A percentile compares a stretch with the other conserved stretches of the same genome.
These are phyloP conservation scores for Yarrowia hollandica DNA, from an alignment of 805 yeast genomes.

Conservation along the genomic window DNA sequence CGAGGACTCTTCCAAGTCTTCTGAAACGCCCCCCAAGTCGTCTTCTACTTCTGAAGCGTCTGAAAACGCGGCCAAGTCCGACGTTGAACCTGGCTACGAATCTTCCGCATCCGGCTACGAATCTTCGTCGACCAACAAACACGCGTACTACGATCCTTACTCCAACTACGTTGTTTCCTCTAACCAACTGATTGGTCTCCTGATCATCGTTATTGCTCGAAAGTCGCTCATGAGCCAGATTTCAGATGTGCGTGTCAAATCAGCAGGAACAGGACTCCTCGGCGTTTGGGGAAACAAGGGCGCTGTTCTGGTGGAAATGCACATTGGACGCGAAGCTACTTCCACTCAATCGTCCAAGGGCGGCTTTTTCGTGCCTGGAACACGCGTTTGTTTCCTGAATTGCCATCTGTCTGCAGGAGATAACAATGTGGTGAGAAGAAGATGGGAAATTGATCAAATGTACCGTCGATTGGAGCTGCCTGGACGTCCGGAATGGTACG, in stretches of 20 bases:
- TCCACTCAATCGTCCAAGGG: conserved; percentile 31
- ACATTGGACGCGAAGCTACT: conserved; percentile 44
- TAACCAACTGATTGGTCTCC: conserved; percentile 54
- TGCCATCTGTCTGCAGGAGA: conserved; percentile 59
- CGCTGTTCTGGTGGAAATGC: conserved; percentile 50
- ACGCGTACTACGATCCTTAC: conserved; percentile 33
- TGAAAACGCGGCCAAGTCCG: neutral
- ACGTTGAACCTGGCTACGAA: neutral
- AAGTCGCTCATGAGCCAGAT: conserved; percentile 44
- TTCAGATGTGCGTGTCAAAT: conserved; percentile 44
- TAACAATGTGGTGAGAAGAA: conserved; percentile 44
- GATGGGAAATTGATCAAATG: conserved; percentile 49
- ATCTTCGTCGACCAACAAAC: neutral
- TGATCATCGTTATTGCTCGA: conserved; percentile 49
- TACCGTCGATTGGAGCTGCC: conserved; percentile 21
- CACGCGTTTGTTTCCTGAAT: conserved; percentile 46
- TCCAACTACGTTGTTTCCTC: conserved; percentile 45
- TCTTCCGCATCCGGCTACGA: neutral
- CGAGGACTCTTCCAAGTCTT: neutral
- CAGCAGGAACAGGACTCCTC: conserved; percentile 59
- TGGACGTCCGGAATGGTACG: conserved; percentile 21
- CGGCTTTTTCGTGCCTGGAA: conserved; percentile 34
- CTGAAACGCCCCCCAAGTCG: too few relatives aligned
- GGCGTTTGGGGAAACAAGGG: conserved; percentile 65
- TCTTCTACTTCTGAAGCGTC: too few relatives aligned